A percentile compares a stretch with the other conserved stretches of the same genome.
Conservation (phyloP, 805 yeast species). For the Lipomyces spencermartinsiae region DNA sequence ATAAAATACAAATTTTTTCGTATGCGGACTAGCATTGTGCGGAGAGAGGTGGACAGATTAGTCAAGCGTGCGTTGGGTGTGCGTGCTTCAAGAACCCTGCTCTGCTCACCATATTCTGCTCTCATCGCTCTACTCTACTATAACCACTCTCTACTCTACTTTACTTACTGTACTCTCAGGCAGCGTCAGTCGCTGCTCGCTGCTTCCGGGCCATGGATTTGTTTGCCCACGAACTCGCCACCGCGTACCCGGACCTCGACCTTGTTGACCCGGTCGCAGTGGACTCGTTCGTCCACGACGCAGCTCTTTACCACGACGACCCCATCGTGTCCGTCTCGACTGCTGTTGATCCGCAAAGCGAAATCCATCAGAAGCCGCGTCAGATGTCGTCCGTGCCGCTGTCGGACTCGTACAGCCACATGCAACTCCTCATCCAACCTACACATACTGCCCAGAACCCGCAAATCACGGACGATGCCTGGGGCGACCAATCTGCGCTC, state of each 20-base stretch:
- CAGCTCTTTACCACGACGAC: constrained; percentile 5
- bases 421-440: constrained; percentile 3
- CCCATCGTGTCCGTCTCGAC: constrained; percentile 4
- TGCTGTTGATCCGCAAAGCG: constrained; percentile 4
- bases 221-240: constrained; percentile 11
- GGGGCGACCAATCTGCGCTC: not conserved
- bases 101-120: not conserved
- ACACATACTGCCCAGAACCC: not conserved
- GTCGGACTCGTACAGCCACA: constrained; percentile 6
- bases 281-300: constrained; percentile 3
- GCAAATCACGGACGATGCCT: not conserved
- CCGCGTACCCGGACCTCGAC: constrained; percentile 2
- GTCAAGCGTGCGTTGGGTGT: not conserved
- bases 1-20: not conserved
- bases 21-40: not conserved
- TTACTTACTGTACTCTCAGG: constrained; percentile 1
- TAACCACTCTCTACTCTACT: constrained; percentile 5
- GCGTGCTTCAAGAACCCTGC: not conserved
- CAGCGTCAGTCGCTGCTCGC: constrained; percentile 10
- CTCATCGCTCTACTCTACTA: not conserved
- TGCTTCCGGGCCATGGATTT: constrained; percentile 18
- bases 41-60: not conserved
- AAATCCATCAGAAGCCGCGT: constrained; percentile 11
- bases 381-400: constrained; percentile 15
- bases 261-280: constrained; percentile 10